Percentiles rank a stretch among this genome's conserved stretches.
These are phyloP conservation scores for Mycena vitilis DNA, from an alignment of 768 basidiomycete species.

Conservation along the genomic window DNA sequence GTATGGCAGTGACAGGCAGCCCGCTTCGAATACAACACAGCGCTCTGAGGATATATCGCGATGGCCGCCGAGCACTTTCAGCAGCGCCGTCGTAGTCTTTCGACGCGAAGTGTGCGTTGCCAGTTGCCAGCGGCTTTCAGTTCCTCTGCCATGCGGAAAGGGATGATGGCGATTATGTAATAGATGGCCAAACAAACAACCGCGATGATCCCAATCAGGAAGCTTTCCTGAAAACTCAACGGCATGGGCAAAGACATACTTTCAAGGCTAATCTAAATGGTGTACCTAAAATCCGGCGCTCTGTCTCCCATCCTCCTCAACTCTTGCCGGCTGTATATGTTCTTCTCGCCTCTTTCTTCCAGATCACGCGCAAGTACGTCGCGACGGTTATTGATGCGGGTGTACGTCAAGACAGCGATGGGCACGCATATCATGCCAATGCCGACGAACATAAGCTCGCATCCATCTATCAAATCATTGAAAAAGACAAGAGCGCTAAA, in stretches of 20 bases:
- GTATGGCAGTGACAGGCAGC: constrained; percentile 49
- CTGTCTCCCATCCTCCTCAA: constrained; percentile 64
- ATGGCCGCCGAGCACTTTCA: constrained; percentile 51
- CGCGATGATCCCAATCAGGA: not conserved
- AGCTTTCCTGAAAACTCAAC: not conserved
- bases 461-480: constrained; percentile 54
- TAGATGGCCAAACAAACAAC: not conserved
- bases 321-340: constrained; percentile 50
- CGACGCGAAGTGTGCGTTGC: constrained; percentile 48
- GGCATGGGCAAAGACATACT: too few relatives aligned
- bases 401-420: constrained; percentile 61
- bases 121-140: constrained; percentile 54
- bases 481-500: not conserved
- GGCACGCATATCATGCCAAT: constrained; percentile 69
- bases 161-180: not conserved
- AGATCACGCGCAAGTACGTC: constrained; percentile 50
- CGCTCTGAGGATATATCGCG: constrained; percentile 44
- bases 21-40: constrained; percentile 51
- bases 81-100: constrained; percentile 44
- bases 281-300: constrained; percentile 74
- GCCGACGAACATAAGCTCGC: constrained; percentile 76
- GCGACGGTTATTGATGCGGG: constrained; percentile 64
- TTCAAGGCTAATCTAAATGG: constrained; percentile 42
- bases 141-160: constrained; percentile 15
- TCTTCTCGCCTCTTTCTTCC: constrained; percentile 46